phyloP scores from a whole-genome alignment of 1,284 basidiomycete genomes.

The Heterobasidion irregulare region DNA sequence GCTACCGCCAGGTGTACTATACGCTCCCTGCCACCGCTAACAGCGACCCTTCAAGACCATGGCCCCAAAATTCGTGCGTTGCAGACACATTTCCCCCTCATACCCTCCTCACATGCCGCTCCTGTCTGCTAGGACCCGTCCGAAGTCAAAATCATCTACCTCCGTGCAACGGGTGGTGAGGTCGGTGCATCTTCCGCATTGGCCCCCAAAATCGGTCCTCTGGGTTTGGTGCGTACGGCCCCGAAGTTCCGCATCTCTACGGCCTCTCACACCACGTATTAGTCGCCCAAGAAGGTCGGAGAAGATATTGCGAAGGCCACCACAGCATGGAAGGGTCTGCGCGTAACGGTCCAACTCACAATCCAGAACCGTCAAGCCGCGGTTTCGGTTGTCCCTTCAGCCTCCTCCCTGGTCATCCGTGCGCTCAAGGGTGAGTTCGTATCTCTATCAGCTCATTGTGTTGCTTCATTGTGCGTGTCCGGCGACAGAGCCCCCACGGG shows the following conservation, averaged over 20 bases:
- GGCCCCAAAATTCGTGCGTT: slow-evolving; percentile 73
- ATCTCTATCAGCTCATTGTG: slow-evolving; percentile 2
- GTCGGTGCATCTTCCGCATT: slow-evolving; percentile 98
- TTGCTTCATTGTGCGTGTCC: not conserved
- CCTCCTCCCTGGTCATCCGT: slow-evolving; percentile 96
- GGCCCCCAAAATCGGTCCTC: slow-evolving; percentile 99
- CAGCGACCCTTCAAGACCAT: slow-evolving; percentile 28
- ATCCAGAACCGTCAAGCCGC: slow-evolving; percentile 99
- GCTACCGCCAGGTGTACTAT: not conserved
- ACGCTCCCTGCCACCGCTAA: not conserved
- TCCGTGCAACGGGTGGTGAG: slow-evolving; percentile 98
- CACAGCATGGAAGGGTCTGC: slow-evolving; percentile 98
- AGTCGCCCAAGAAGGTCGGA: slow-evolving; percentile 99
- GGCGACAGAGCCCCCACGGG: slow-evolving; percentile 86
- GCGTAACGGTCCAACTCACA: slow-evolving; percentile 97
- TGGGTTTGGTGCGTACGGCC: slow-evolving; percentile 81
- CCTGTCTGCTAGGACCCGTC: slow-evolving; percentile 63
- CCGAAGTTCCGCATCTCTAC: not conserved
- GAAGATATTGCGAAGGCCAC: slow-evolving; percentile 99
- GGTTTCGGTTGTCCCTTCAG: slow-evolving; percentile 96
- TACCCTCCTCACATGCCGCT: slow-evolving; percentile 10
- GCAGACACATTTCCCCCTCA: not conserved
- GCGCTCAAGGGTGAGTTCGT: slow-evolving; percentile 82
- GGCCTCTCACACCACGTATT: slow-evolving; percentile 3
- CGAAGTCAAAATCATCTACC: slow-evolving; percentile 99